phyloP scores from a whole-genome alignment of 768 basidiomycete genomes.

The Termitomyces sp. region DNA sequence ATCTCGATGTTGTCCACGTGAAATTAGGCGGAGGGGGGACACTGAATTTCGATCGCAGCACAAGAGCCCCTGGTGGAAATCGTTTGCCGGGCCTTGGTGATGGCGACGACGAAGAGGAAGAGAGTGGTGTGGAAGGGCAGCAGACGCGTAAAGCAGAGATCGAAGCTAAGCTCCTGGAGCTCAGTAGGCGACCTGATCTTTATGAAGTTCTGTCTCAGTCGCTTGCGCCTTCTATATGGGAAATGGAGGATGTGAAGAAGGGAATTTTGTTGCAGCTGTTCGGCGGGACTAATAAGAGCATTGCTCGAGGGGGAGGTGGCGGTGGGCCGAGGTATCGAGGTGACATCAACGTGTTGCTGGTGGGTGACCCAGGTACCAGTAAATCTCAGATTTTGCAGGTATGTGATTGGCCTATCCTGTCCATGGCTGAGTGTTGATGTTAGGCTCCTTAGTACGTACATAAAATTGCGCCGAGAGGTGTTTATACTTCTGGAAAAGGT shows the following conservation, averaged over 20 bases:
- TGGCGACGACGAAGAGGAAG: conserved; percentile 63
- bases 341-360: conserved; percentile 95
- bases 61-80: conserved; percentile 67
- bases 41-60: conserved; percentile 78
- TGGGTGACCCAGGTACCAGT: conserved; percentile 96
- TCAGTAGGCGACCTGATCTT: conserved; percentile 74
- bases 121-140: conserved; percentile 39
- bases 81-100: conserved; percentile 69
- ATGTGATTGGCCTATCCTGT: conserved; percentile 17
- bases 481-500: conserved; percentile 97
- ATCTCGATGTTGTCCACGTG: conserved; percentile 92
- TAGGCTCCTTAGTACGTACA: conserved; percentile 77
- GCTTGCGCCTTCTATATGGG: conserved; percentile 94
- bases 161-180: conserved; percentile 71
- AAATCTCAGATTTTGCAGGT: conserved; percentile 96
- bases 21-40: conserved; percentile 68
- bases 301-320: conserved; percentile 88
- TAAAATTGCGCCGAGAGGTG: conserved; percentile 96
- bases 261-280: conserved; percentile 95
- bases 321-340: conserved; percentile 96
- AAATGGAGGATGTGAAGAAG: conserved; percentile 99
- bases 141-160: conserved; percentile 62
- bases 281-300: conserved; percentile 96
- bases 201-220: conserved; percentile 84
- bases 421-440: neutral